phyloP scores from a whole-genome alignment of 2,329 filamentous ascomycete genomes.

The Alternaria postmessia region DNA sequence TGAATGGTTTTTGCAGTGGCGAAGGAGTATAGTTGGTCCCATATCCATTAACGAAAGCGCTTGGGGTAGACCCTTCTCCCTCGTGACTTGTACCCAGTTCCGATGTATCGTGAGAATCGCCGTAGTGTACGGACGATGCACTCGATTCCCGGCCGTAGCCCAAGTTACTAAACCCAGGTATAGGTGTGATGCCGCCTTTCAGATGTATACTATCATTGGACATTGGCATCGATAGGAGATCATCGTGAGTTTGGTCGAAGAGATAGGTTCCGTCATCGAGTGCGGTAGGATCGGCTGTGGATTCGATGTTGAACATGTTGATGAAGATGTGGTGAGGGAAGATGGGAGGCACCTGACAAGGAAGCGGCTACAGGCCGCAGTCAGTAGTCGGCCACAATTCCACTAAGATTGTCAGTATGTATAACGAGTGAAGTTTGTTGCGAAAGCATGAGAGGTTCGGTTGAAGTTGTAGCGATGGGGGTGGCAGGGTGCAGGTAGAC shows the following conservation, averaged over 20 bases:
- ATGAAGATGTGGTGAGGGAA: conserved; percentile 24
- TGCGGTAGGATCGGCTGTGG: conserved; percentile 43
- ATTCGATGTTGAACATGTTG: conserved; percentile 48
- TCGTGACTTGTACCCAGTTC: conserved; percentile 47
- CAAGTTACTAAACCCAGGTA: conserved; percentile 47
- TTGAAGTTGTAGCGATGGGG: conserved; percentile 42
- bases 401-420: conserved; percentile 20
- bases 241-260: conserved; percentile 44
- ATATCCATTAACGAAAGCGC: conserved; percentile 38
- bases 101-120: conserved; percentile 48
- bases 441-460: conserved; percentile 37
- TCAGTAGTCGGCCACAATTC: conserved; percentile 27
- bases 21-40: conserved; percentile 40
- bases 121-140: conserved; percentile 51
- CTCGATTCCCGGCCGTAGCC: conserved; percentile 51
- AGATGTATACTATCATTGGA: conserved; percentile 44
- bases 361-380: conserved; percentile 30
- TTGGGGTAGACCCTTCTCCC: conserved; percentile 41
- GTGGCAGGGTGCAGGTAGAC: conserved; percentile 31
- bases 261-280: conserved; percentile 48
- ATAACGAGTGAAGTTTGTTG: conserved; percentile 21
- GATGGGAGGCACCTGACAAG: conserved; percentile 41
- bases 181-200: conserved; percentile 42
- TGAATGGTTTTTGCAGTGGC: conserved; percentile 39
- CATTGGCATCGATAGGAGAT: conserved; percentile 43